These are phyloP conservation scores for Blastobotrys arbuscula DNA, from an alignment of 1,139 yeast species.

Conservation along the genomic window DNA sequence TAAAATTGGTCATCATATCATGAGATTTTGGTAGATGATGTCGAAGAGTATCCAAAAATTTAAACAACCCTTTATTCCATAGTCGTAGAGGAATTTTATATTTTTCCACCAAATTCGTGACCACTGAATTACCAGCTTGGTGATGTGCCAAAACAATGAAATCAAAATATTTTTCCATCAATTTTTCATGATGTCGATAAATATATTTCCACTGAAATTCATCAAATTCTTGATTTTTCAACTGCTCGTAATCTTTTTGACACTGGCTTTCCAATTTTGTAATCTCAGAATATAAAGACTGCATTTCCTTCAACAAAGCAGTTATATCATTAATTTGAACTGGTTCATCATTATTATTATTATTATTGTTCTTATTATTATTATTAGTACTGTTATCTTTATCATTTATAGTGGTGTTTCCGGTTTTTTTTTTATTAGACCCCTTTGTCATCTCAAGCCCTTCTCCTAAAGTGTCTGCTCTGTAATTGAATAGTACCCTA, in stretches of 20 bases:
- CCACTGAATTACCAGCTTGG: conserved; percentile 25
- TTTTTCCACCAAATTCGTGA: conserved; percentile 26
- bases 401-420: background rate
- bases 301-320: conserved; percentile 18
- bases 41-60: conserved; percentile 28
- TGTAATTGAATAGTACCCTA: background rate
- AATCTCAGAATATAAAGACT: conserved; percentile 25
- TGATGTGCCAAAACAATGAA: conserved; percentile 28
- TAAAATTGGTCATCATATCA: conserved; percentile 26
- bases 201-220: conserved; percentile 21
- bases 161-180: conserved; percentile 29
- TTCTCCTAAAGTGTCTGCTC: background rate
- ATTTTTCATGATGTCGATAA: conserved; percentile 21
- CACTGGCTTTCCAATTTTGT: conserved; percentile 24
- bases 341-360: background rate
- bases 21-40: conserved; percentile 23
- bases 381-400: background rate
- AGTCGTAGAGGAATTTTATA: conserved; percentile 31
- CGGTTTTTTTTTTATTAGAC: background rate
- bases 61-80: conserved; percentile 33
- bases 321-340: conserved; percentile 7
- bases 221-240: conserved; percentile 17
- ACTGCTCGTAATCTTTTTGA: conserved; percentile 12
- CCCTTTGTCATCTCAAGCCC: background rate
- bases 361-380: background rate